phyloP scores from a whole-genome alignment of 768 basidiomycete genomes.

The Polyporus arcularius region DNA sequence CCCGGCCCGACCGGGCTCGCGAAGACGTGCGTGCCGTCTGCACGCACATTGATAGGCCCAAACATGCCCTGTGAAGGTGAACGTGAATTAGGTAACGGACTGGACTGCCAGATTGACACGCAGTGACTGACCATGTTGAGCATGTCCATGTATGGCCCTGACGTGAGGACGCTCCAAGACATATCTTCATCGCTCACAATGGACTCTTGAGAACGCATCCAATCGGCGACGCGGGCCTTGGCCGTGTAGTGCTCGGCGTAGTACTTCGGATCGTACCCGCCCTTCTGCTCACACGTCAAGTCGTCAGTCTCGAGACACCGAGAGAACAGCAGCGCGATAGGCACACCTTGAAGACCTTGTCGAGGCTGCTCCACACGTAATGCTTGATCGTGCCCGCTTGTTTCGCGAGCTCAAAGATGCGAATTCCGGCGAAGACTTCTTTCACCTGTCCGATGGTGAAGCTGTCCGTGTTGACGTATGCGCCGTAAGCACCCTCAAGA shows the following conservation, averaged over 20 bases:
- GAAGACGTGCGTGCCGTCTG: constrained; percentile 33
- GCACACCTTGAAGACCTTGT: constrained; percentile 40
- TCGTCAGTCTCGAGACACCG: not conserved
- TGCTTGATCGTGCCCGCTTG: constrained; percentile 37
- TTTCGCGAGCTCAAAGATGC: constrained; percentile 44
- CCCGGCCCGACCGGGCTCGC: constrained; percentile 27
- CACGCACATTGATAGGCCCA: constrained; percentile 26
- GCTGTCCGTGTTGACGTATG: constrained; percentile 36
- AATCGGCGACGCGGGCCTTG: constrained; percentile 43
- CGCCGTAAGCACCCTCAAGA: constrained; percentile 36
- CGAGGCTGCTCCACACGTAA: constrained; percentile 43
- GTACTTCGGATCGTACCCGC: constrained; percentile 29
- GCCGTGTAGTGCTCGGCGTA: constrained; percentile 40
- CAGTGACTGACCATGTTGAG: constrained; percentile 9
- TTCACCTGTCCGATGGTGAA: constrained; percentile 43
- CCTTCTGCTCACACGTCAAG: constrained; percentile 2
- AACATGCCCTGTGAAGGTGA: constrained; percentile 15
- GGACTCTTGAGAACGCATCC: constrained; percentile 37
- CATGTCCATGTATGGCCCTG: constrained; percentile 26
- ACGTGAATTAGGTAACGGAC: too few species aligned
- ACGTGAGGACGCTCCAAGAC: constrained; percentile 41
- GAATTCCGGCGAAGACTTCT: constrained; percentile 40
- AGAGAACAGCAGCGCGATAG: constrained; percentile 17
- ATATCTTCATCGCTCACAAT: constrained; percentile 32
- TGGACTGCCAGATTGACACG: not conserved